A percentile compares a stretch with the other conserved stretches of the same genome.
phyloP scores from a whole-genome alignment of 495 filamentous ascomycete species.

The Trypethelium eluteriae region DNA sequence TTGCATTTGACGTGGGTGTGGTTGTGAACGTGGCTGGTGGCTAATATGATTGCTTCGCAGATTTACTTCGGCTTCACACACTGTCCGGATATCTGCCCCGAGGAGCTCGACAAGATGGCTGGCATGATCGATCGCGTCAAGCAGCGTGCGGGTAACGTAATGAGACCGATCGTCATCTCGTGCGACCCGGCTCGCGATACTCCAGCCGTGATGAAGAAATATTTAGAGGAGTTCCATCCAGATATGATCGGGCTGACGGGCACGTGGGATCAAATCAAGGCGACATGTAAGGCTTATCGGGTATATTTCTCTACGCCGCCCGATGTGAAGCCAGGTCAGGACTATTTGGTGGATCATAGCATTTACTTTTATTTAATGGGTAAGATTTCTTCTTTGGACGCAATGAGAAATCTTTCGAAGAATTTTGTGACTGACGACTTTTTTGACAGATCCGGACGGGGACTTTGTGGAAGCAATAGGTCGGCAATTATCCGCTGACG shows the following conservation, averaged over 20 bases:
- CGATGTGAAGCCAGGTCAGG: conserved; percentile 81
- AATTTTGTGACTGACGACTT: neutral
- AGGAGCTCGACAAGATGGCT: conserved; percentile 98
- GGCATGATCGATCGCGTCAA: conserved; percentile 78
- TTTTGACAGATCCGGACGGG: conserved; percentile 70
- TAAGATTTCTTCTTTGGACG: conserved; percentile 34
- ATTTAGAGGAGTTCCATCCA: conserved; percentile 88
- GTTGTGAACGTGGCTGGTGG: neutral
- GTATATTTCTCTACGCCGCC: conserved; percentile 94
- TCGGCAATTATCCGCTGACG: conserved; percentile 81
- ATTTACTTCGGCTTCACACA: conserved; percentile 98
- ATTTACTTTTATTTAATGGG: conserved; percentile 99
- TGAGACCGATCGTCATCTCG: conserved; percentile 81
- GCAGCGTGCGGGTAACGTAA: conserved; percentile 42
- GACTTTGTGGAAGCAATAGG: conserved; percentile 98
- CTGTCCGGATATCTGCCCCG: conserved; percentile 97
- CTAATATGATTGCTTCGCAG: conserved; percentile 33
- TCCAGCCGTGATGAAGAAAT: conserved; percentile 72
- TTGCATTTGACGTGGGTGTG: too few relatives aligned
- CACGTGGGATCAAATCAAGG: conserved; percentile 83
- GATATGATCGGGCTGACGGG: conserved; percentile 83
- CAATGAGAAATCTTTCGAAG: neutral
- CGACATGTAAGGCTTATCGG: conserved; percentile 85
- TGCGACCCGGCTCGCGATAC: conserved; percentile 91
- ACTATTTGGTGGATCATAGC: conserved; percentile 96